A percentile compares a stretch with the other conserved stretches of the same genome.
phyloP scores from a whole-genome alignment of 768 basidiomycete species.

The Phaffia australis region DNA sequence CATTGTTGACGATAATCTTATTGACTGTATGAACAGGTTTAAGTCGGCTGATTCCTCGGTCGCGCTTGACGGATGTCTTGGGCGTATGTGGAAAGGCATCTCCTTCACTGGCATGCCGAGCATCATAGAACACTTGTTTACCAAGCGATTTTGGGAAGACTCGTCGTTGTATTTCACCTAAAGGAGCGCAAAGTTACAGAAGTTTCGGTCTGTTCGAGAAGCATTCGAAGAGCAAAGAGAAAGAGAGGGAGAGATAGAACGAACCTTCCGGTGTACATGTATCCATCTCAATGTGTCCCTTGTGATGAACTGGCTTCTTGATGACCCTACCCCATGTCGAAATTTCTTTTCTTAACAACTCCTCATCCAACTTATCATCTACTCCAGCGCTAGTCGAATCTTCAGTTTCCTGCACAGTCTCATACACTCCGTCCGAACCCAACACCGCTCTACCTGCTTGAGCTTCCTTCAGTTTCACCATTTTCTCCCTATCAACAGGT shows the following conservation, averaged over 20 bases:
- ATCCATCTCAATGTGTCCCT: constrained; percentile 84
- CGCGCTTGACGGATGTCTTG: constrained; percentile 33
- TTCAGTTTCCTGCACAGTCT: constrained; percentile 2
- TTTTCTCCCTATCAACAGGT: constrained; percentile 32
- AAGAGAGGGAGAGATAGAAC: constrained; percentile 23
- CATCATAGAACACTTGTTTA: constrained; percentile 90
- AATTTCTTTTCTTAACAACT: constrained; percentile 57
- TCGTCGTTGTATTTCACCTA: constrained; percentile 82
- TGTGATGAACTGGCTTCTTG: constrained; percentile 81
- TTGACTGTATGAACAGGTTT: constrained; percentile 13
- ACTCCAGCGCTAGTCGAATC: neutral
- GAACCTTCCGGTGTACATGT: constrained; percentile 71
- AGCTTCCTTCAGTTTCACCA: constrained; percentile 27
- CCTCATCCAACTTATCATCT: constrained; percentile 32
- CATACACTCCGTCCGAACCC: constrained; percentile 22
- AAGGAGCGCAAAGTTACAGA: neutral
- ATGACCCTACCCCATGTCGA: constrained; percentile 83
- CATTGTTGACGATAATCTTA: constrained; percentile 16
- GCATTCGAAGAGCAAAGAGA: neutral
- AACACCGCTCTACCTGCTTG: constrained; percentile 29
- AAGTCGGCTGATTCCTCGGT: constrained; percentile 14
- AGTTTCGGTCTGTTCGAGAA: constrained; percentile 19
- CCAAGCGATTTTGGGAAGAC: constrained; percentile 88
- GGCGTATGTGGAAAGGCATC: constrained; percentile 86
- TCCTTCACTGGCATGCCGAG: constrained; percentile 85